Evolutionary conservation across 2,329 filamentous ascomycete species (phyloP).

Genomic region (Diaporthe vexans): DNA sequence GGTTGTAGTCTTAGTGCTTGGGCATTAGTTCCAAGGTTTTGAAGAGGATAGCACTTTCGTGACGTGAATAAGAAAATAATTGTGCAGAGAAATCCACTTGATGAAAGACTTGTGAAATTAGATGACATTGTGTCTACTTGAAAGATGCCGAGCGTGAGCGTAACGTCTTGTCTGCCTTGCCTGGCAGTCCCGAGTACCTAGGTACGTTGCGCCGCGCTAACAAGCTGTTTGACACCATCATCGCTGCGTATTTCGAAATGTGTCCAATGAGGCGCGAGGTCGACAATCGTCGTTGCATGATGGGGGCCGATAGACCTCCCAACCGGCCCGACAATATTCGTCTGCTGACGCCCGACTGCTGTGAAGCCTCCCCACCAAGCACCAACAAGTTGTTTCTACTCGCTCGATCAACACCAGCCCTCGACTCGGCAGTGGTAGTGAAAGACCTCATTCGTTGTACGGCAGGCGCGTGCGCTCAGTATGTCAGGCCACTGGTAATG

Average conservation of each 20-base stretch:
- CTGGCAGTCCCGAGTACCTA: no score
- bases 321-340: conserved; percentile 11
- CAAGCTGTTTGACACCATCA: conserved; percentile 8
- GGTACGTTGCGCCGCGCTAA: background rate
- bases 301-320: conserved; percentile 19
- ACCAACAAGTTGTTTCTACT: background rate
- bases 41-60: background rate
- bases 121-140: background rate
- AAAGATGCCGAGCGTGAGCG: background rate
- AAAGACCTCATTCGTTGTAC: background rate
- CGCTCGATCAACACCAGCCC: background rate
- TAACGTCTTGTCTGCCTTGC: background rate
- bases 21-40: background rate
- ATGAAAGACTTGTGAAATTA: background rate
- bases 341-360: conserved; percentile 9
- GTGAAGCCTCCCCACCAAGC: conserved; percentile 6
- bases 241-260: background rate
- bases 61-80: background rate
- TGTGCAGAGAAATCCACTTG: background rate
- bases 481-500: background rate
- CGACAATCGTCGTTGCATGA: background rate
- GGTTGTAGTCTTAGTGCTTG: background rate
- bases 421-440: background rate
- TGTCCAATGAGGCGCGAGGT: background rate
- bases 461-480: background rate